Conservation (phyloP, 1,284 basidiomycete genomes). For the Papiliotrema terrestris region DNA sequence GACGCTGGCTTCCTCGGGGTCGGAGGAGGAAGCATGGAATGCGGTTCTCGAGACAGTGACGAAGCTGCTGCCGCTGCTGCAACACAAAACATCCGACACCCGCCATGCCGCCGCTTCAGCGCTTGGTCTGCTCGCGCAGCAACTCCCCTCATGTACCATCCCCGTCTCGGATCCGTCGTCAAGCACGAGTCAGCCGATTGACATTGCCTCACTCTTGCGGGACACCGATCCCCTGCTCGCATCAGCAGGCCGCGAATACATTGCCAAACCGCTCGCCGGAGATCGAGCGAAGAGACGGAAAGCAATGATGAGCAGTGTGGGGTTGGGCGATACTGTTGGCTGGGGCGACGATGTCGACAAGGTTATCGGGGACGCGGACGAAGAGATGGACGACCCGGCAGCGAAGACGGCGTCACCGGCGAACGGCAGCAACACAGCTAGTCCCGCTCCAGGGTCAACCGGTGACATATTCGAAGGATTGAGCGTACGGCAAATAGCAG, state of each 20-base stretch:
- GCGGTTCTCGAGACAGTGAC: conserved; percentile 44
- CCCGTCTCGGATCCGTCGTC: conserved; percentile 12
- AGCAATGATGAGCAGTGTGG: conserved; percentile 45
- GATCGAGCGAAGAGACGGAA: conserved; percentile 42
- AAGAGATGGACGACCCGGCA: conserved; percentile 2
- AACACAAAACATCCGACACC: conserved; percentile 44
- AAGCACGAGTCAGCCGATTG: conserved; percentile 16
- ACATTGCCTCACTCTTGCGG: conserved; percentile 21
- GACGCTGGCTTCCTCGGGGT: conserved; percentile 8
- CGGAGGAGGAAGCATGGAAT: conserved; percentile 45
- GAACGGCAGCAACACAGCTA: conserved; percentile 3
- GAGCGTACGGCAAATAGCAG: conserved; percentile 47
- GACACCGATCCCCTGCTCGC: conserved; percentile 31
- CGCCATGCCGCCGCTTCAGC: conserved; percentile 46
- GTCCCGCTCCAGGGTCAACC: conserved; percentile 17
- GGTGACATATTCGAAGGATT: conserved; percentile 44
- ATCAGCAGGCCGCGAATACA: conserved; percentile 44
- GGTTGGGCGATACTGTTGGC: conserved; percentile 39
- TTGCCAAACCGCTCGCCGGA: conserved; percentile 33
- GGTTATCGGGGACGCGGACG: conserved; percentile 34
- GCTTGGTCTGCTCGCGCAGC: conserved; percentile 38
- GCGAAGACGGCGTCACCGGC: conserved; percentile 1
- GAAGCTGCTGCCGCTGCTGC: conserved; percentile 45
- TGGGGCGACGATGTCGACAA: conserved; percentile 44
- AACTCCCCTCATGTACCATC: conserved; percentile 28